Base-by-base conservation (phyloP, 495 filamentous ascomycete genomes). In the Margaritispora aquatica region DNA sequence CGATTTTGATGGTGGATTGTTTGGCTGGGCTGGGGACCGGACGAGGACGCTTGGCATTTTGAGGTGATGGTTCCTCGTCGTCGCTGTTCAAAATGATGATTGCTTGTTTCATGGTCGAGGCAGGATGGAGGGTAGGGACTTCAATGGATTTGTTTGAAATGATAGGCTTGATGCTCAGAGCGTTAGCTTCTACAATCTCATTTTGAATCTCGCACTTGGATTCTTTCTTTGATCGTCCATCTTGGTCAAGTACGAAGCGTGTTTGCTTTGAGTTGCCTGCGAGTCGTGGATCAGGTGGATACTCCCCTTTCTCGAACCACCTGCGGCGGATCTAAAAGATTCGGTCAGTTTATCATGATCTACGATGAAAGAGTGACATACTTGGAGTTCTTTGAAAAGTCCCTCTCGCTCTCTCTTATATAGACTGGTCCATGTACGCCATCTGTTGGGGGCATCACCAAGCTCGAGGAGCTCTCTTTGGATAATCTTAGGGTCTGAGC, bases 361-460 rank as follows among this genome's bases (percentile, higher is more conserved):
- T n/a, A n/a, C n/a, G n/a, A n/a, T n/a, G n/a, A n/a, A n/a, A n/a
- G n/a, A n/a, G n/a, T n/a, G n/a, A n/a, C n/a, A n/a, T 47, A 48
- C 57, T 36, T 59, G 57, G 15, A 59, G 57, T 13, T 26, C 44
- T 5, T 7, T 9, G 26, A 46, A 59, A 17, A 53, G 9, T 7
- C 2, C 13, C 21, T 53, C 20, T 21, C 19, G 52, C 24, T 59
- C 57, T 51, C 49, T 20, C 34, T 17, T 29, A 1, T 24, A 19
- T 17, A 59, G 50, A 7, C 38, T 21, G 2, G 31, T 26, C 57
- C 57, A 59, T 36, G 29, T 13, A 5, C 57, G 57, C 57, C 57
- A 59, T 9, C 24, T 38, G 34, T 53, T 44, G 27, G 49, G 57
- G 1, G 27, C 22, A 15, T 54, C 57, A 0, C 36, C 57, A n/a